Base-by-base conservation (phyloP, 495 filamentous ascomycete genomes). In the Podospora conica region DNA sequence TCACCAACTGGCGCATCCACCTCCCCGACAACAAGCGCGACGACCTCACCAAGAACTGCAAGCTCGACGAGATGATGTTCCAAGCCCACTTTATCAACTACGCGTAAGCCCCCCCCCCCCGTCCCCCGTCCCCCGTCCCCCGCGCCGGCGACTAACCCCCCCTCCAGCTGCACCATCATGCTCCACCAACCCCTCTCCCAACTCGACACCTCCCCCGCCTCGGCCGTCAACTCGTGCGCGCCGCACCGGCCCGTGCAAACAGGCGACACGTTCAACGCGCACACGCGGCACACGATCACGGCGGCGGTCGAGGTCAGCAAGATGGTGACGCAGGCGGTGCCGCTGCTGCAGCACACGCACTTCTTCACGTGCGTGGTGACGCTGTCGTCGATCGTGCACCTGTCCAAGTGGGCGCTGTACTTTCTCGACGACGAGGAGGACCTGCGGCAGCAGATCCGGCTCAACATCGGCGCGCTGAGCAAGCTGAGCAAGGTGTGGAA, bases 31-130 rank as follows among this genome's bases (percentile, higher is more conserved):
- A 82, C n/a, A 96, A 96, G 77, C 82, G 81, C 62, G 85, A 90
- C 65, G 83, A 92, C 33, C 78, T 94, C 63, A 84, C 84, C 53
- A 83, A 84, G 65, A 85, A 89, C 65, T 84, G 87, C 29, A 80
- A 87, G 33, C 82, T 93, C 10, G 92, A 97, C 71, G 91, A 96
- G 78, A 89, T 96, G 84, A 86, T 96, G 79, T 96, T 96, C 80
- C 92, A 96, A 73, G 92, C 92, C 11, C 89, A 89, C 63, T 92
- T 95, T 86, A 88, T 95, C 60, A 84, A 89, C 28, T 85, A 91
- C 72, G 88, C 86, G 77, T 84, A 75, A n/a, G n/a, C n/a, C n/a
- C n/a, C n/a, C n/a, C n/a, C n/a, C n/a, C n/a, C n/a, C n/a, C n/a
- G n/a, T n/a, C n/a, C n/a, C n/a, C n/a, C n/a, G n/a, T n/a, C n/a